These are phyloP conservation scores for Chlorella variabilis DNA, from an alignment of 163 green algal species.

Conservation along the genomic window DNA sequence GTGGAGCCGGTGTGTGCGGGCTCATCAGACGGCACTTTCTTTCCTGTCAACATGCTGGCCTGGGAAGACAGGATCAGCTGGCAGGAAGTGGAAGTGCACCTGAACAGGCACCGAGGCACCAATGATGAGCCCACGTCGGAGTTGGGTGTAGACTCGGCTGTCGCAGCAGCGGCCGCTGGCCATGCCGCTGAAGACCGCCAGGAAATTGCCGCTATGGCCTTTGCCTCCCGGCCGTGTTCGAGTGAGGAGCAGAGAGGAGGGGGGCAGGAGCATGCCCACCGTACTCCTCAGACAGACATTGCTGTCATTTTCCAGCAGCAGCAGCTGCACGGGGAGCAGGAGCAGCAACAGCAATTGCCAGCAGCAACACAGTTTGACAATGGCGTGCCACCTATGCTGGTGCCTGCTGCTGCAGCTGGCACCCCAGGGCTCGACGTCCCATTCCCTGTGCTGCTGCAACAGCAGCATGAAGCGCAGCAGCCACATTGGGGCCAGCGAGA, in stretches of 20 bases:
- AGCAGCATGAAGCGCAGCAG: neutral
- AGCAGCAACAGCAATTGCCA: neutral
- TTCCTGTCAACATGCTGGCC: neutral
- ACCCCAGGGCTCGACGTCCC: no score
- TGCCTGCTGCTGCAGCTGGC: neutral
- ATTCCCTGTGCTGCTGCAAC: neutral
- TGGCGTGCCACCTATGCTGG: no score
- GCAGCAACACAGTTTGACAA: neutral
- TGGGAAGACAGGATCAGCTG: constrained; percentile 29
- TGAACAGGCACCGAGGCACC: no score
- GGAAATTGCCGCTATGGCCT: no score
- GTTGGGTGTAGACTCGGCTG: neutral
- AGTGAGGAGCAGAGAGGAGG: neutral
- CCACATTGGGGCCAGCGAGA: no score
- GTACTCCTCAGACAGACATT: neutral
- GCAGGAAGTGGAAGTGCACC: neutral
- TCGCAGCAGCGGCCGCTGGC: no score
- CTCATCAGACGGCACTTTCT: constrained; percentile 11
- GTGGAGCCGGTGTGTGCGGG: no score
- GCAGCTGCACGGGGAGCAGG: neutral
- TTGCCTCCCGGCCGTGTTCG: no score
- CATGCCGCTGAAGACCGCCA: no score
- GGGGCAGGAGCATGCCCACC: neutral
- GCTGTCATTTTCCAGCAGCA: constrained; percentile 30
- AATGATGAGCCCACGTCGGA: no score